Conservation (phyloP, 202 grass and related monocot species). For the Zoysia matrella region DNA sequence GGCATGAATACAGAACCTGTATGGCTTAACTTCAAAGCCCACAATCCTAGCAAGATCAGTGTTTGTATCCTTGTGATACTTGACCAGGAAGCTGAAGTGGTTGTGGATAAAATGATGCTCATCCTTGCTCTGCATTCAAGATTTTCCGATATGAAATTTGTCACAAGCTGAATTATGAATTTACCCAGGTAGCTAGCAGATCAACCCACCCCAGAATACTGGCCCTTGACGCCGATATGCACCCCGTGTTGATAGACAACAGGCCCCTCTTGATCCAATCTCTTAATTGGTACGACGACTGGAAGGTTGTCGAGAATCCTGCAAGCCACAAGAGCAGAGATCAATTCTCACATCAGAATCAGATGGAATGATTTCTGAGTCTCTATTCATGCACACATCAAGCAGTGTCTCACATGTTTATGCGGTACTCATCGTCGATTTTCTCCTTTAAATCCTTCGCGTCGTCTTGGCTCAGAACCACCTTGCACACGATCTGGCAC, state of each 20-base stretch:
- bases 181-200: constrained; percentile 4
- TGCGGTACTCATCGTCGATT: constrained; percentile 78
- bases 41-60: constrained; percentile 82
- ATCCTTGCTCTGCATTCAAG: constrained; percentile 74
- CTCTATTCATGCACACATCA: neutral
- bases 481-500: constrained; percentile 85
- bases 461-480: constrained; percentile 47
- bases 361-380: neutral
- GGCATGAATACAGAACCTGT: constrained; percentile 47
- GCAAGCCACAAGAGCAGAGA: constrained; percentile 6
- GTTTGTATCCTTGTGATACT: constrained; percentile 68
- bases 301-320: constrained; percentile 98
- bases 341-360: neutral
- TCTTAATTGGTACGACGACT: constrained; percentile 69
- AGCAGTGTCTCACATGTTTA: constrained; percentile 76
- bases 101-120: constrained; percentile 89
- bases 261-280: constrained; percentile 56
- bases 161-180: constrained; percentile 6
- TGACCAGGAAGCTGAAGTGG: constrained; percentile 77
- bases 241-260: constrained; percentile 74
- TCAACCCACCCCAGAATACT: constrained; percentile 69
- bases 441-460: constrained; percentile 82
- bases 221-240: constrained; percentile 83
- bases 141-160: constrained; percentile 1
- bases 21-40: constrained; percentile 83